These are phyloP conservation scores for Drechslerella dactyloides DNA, from an alignment of 2,329 filamentous ascomycete species.

Conservation along the genomic window DNA sequence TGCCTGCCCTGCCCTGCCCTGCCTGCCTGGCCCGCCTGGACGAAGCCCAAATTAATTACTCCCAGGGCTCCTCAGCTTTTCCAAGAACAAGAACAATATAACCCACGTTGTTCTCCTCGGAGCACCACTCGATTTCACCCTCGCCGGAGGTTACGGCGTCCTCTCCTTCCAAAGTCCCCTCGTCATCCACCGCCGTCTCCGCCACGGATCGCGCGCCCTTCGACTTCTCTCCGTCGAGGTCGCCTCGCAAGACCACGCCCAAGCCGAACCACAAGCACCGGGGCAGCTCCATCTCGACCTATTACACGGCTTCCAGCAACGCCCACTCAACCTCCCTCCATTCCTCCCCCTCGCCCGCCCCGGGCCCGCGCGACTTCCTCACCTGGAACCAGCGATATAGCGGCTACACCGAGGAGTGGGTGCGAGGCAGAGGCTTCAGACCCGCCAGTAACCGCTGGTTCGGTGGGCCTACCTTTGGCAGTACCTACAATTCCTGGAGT, in stretches of 20 bases:
- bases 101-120: conserved; percentile 10
- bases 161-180: conserved; percentile 12
- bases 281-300: conserved; percentile 42
- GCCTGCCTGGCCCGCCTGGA: not conserved
- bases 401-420: conserved; percentile 50
- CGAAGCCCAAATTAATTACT: not conserved
- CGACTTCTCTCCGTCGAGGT: conserved; percentile 8
- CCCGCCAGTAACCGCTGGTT: conserved; percentile 49
- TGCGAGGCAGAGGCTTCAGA: conserved; percentile 46
- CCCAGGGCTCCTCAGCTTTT: not conserved
- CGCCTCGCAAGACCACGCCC: conserved; percentile 32
- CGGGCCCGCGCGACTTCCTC: conserved; percentile 27
- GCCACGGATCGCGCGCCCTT: not conserved
- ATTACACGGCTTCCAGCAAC: conserved; percentile 49
- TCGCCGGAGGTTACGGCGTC: conserved; percentile 19
- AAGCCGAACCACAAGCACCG: conserved; percentile 47
- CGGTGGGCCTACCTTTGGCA: conserved; percentile 39
- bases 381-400: conserved; percentile 41
- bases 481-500: conserved; percentile 26
- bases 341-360: conserved; percentile 31
- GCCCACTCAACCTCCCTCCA: conserved; percentile 32
- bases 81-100: not conserved
- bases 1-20: too few relatives aligned
- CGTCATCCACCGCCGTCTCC: not conserved
- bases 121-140: conserved; percentile 4